phyloP scores from a whole-genome alignment of 2,329 filamentous ascomycete species.

The Talaromyces sp. region DNA sequence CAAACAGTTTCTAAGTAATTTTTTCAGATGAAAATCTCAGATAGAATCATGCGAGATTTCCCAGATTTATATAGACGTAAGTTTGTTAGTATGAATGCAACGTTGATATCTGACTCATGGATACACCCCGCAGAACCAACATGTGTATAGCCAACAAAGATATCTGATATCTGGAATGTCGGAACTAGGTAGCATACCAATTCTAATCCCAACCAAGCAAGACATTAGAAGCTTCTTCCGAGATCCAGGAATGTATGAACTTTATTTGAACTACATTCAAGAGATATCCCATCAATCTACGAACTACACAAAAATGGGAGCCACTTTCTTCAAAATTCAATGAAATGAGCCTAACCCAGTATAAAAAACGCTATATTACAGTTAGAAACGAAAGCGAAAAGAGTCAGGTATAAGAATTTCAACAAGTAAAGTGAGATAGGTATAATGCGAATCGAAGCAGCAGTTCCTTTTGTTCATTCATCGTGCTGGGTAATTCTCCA shows the following conservation, averaged over 20 bases:
- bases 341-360: background rate
- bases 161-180: background rate
- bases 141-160: too few species aligned
- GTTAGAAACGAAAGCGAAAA: background rate
- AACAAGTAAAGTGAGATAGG: background rate
- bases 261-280: background rate
- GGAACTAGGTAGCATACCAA: background rate
- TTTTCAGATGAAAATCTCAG: too few species aligned
- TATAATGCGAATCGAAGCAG: slow-evolving; percentile 3
- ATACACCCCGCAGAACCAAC: background rate
- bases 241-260: background rate
- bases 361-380: slow-evolving; percentile 1
- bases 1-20: too few species aligned
- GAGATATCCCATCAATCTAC: background rate
- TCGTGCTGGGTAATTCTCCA: too few species aligned
- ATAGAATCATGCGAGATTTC: background rate
- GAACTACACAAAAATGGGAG: background rate
- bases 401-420: slow-evolving; percentile 2
- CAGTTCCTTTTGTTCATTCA: background rate
- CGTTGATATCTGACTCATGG: background rate
- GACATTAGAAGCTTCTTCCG: background rate
- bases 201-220: background rate
- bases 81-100: background rate
- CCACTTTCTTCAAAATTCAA: background rate
- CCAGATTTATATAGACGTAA: background rate